Percentiles rank a stretch among this genome's conserved stretches.
phyloP scores from a whole-genome alignment of 148 eudicot species.

The Polygonum aviculare region DNA sequence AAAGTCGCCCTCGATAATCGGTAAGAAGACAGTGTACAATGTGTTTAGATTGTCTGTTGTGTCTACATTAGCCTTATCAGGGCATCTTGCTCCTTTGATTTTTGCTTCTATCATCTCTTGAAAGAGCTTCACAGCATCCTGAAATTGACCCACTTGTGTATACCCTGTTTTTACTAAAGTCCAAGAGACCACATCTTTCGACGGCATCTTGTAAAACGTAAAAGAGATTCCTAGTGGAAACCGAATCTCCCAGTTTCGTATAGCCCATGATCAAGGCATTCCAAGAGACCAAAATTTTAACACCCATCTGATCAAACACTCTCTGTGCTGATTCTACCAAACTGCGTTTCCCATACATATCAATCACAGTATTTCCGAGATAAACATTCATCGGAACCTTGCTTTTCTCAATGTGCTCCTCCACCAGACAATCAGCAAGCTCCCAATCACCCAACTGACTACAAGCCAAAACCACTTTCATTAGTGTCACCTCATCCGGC shows the following conservation, averaged over 20 bases:
- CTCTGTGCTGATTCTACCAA: constrained; percentile 32
- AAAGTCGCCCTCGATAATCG: constrained; percentile 74
- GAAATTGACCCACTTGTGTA: constrained; percentile 33
- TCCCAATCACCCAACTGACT: constrained; percentile 37
- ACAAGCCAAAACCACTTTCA: constrained; percentile 58
- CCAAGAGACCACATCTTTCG: constrained; percentile 68
- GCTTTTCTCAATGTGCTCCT: constrained; percentile 36
- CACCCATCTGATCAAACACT: constrained; percentile 48
- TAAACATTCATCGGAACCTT: constrained; percentile 46
- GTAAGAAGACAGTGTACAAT: constrained; percentile 59
- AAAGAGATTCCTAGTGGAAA: constrained; percentile 38
- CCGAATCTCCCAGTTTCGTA: constrained; percentile 43
- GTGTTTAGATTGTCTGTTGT: constrained; percentile 16
- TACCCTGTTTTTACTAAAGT: constrained; percentile 61
- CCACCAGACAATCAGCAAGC: constrained; percentile 28
- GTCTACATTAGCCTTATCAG: constrained; percentile 15
- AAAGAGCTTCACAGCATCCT: constrained; percentile 48
- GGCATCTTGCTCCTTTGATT: too few relatives aligned
- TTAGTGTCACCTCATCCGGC: constrained; percentile 55
- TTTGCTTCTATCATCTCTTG: constrained; percentile 49
- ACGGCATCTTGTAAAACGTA: constrained; percentile 63
- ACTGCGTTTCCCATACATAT: constrained; percentile 54
- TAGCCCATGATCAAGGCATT: constrained; percentile 54
- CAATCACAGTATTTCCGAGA: constrained; percentile 67
- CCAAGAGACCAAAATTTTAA: constrained; percentile 61